A percentile compares a stretch with the other conserved stretches of the same genome.
Evolutionary conservation across 1,284 basidiomycete genomes (phyloP).

Genomic region (Cryptococcus sp.): DNA sequence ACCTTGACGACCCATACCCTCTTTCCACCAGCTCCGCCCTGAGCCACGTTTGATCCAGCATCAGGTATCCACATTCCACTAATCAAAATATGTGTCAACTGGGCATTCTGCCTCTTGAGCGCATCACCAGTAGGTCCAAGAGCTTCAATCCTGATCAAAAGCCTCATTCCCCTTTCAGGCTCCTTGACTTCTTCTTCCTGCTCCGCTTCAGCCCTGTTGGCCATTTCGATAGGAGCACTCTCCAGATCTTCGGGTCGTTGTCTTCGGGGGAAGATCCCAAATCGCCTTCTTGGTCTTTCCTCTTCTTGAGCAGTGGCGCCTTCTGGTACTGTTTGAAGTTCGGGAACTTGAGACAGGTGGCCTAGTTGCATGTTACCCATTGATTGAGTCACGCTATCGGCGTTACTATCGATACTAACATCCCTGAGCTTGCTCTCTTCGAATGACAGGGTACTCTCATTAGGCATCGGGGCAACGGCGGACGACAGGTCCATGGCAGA

Average conservation of each 20-base stretch:
- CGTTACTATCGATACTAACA: conserved; percentile 21
- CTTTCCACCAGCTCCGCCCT: conserved; percentile 31
- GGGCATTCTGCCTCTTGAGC: conserved; percentile 67
- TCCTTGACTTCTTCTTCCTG: conserved; percentile 50
- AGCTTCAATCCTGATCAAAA: conserved; percentile 70
- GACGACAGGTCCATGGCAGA: conserved; percentile 38
- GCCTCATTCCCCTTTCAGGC: conserved; percentile 63
- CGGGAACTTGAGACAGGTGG: conserved; percentile 11
- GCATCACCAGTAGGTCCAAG: conserved; percentile 57
- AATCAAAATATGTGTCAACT: conserved; percentile 77
- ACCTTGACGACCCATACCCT: conserved; percentile 76
- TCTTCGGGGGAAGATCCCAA: conserved; percentile 29
- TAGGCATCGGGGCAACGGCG: conserved; percentile 29
- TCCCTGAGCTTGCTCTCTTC: conserved; percentile 5
- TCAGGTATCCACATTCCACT: conserved; percentile 60
- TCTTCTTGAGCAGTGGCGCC: not conserved
- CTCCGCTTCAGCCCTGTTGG: conserved; percentile 43
- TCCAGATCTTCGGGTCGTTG: conserved; percentile 35
- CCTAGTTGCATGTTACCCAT: conserved; percentile 11
- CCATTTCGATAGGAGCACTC: conserved; percentile 37
- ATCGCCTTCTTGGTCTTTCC: conserved; percentile 17
- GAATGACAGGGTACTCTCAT: conserved; percentile 9
- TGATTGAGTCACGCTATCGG: conserved; percentile 19
- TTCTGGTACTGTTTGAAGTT: conserved; percentile 30
- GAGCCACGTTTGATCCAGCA: conserved; percentile 10